A percentile compares a stretch with the other conserved stretches of the same genome.
Evolutionary conservation across 257 asterid genomes (phyloP).

Genomic region (Solanum medicagineum): DNA sequence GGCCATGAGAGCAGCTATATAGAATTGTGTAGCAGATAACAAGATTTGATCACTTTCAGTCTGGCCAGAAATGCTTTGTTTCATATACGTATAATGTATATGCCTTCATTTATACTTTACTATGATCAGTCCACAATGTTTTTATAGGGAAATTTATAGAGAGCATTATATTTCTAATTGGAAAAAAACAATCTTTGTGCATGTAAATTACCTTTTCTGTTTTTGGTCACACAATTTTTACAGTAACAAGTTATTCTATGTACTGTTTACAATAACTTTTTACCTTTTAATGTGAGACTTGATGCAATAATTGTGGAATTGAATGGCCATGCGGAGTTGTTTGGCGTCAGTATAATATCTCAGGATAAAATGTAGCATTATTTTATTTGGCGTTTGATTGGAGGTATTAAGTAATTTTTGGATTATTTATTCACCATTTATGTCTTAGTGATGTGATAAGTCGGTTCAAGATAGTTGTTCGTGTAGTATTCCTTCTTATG

Average conservation of each 20-base stretch:
- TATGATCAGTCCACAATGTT: not conserved
- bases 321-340: too few species aligned
- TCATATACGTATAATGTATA: not conserved
- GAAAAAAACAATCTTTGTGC: not conserved
- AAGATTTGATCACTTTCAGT: not conserved
- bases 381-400: too few species aligned
- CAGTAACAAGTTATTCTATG: not conserved
- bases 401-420: too few species aligned
- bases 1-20: slow-evolving; percentile 33
- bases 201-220: not conserved
- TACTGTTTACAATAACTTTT: too few species aligned
- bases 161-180: not conserved
- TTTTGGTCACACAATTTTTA: not conserved
- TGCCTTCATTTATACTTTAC: not conserved
- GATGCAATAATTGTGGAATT: too few species aligned
- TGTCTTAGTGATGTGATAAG: too few species aligned
- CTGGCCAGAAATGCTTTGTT: not conserved
- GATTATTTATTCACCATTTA: too few species aligned
- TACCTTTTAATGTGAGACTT: too few species aligned
- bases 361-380: too few species aligned
- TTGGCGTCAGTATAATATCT: too few species aligned
- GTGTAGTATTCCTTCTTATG: too few species aligned
- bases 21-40: not conserved
- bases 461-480: too few species aligned
- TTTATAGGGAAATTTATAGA: not conserved